Evolutionary conservation across 1,139 yeast species (phyloP).

Genomic region (Yamadazyma membranifaciens): DNA sequence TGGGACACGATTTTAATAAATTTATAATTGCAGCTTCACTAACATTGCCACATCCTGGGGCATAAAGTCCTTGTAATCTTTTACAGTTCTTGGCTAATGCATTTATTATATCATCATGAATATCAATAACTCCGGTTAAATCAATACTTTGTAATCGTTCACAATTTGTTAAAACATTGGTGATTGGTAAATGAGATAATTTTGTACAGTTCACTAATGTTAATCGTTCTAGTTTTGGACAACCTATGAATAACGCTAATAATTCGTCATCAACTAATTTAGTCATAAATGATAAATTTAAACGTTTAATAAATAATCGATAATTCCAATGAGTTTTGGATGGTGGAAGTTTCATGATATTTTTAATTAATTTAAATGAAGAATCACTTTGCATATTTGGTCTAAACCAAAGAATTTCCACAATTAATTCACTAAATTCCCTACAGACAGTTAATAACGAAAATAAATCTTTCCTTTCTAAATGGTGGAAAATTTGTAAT

Average conservation of each 20-base stretch:
- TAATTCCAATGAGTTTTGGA: conserved; percentile 65
- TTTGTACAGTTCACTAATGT: conserved; percentile 80
- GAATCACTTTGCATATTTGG: conserved; percentile 68
- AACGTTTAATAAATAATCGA: conserved; percentile 69
- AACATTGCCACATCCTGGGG: conserved; percentile 76
- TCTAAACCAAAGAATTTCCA: conserved; percentile 86
- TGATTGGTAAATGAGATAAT: conserved; percentile 60
- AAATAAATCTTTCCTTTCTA: conserved; percentile 67
- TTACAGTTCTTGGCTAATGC: conserved; percentile 74
- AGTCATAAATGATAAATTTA: conserved; percentile 77
- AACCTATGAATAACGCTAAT: conserved; percentile 54
- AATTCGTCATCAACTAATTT: conserved; percentile 64
- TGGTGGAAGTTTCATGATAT: conserved; percentile 53
- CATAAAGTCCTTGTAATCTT: conserved; percentile 84
- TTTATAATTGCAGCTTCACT: conserved; percentile 63
- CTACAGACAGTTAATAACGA: conserved; percentile 74
- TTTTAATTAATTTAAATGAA: conserved; percentile 50
- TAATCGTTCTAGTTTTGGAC: conserved; percentile 77
- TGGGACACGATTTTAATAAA: conserved; percentile 63
- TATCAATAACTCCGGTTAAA: conserved; percentile 75
- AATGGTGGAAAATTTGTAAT: conserved; percentile 64
- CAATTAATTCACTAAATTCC: conserved; percentile 76
- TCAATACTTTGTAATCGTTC: conserved; percentile 80
- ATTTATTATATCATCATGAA: conserved; percentile 63
- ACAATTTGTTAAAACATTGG: conserved; percentile 63